Base-by-base conservation (phyloP, 148 eudicot species). In the Rhododendron ferrugineum region DNA sequence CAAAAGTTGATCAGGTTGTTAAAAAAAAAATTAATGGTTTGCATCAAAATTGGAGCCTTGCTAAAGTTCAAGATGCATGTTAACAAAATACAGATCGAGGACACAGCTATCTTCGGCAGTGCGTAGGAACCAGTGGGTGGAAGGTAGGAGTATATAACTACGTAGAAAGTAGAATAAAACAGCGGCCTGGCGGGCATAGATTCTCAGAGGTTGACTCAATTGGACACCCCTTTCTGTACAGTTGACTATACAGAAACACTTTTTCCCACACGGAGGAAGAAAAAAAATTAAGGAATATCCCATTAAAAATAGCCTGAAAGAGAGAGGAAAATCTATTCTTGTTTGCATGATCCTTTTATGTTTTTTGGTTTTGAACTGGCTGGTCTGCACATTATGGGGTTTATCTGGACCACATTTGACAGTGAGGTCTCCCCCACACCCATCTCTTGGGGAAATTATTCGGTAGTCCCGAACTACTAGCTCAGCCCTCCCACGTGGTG, bases 141-240 rank as follows among this genome's bases (percentile, higher is more conserved):
- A 36, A 75, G 20, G 44, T 77, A 32, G 1, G 0, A 32, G 34
- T 32, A 37, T 5, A 37, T 37, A 37, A 5, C 42, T 37, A 5
- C 42, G 28, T 9, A 44, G 54, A 18, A n/a, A 42, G 34, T 11
- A 11, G 32, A 18, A 79, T 87, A 85, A 86, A 84, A 88, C 90
- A 88, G 88, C 81, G 86, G 86, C 82, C 81, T 88, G 88, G 86
- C 82, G 22, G 54, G 36, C 82, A 78, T 20, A 54, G 60, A 54
- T 76, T 22, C 14, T 79, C 22, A 88, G 79, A 78, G 86, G 88
- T 79, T 88, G 89, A 88, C 88, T 85, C 68, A 73, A 37, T 83
- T 83, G 64, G 80, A 50, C 34, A n/a, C 32, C 30, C 28, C 34
- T 26, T 2, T 26, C 14, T 66, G 74, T 68, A 11, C 6, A 11